Evolutionary conservation across 73 alveolate genomes (phyloP), one percentile per base, ranked within the genome.

Genomic region (Paramecium tetraurelia): DNA sequence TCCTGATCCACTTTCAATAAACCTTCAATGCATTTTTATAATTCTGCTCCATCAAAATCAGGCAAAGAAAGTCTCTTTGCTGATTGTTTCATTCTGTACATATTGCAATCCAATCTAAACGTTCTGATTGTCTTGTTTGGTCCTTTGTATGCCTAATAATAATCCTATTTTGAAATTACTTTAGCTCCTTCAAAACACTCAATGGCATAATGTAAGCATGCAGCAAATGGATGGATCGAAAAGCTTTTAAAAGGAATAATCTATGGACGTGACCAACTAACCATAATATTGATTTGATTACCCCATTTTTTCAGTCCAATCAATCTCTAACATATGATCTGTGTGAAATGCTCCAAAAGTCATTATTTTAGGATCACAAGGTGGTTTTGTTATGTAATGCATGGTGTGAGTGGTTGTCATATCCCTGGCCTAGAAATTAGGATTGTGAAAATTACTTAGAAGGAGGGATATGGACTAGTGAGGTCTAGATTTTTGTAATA

Each of bases 161-260:
- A 8, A 24, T 7, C 9, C 7, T 7, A 44, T 6, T 76, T 22
- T 14, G 1, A 5, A 4, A 40, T 5, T 80, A 80, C 90, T 68
- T 96, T 96, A 80, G 93, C 46, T 44, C 98, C 97, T 90, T 96
- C 98, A 80, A 96, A 96, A 92, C 97, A 94, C 59, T 96, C 95
- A 48, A 96, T 80, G 11, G 96, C 93, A 85, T 96, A 96, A 63
- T 96, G 98, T 33, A 96, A 95, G 9, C 96, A 63, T 8, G 98
- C 95, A 86, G 92, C 94, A 44, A 95, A 92, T 50, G 98, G 98
- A 48, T 96, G 96, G 57, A 96, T 84, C 24, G 86, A 63, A 59
- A 96, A 96, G 50, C 83, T 86, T 63, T 90, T 92, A 71, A 89
- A 95, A 9, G 96, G 96, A 46, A 43, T 83, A 38, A 96, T 96